Conservation (phyloP, 345 rosid species). For the Citrus medica region DNA sequence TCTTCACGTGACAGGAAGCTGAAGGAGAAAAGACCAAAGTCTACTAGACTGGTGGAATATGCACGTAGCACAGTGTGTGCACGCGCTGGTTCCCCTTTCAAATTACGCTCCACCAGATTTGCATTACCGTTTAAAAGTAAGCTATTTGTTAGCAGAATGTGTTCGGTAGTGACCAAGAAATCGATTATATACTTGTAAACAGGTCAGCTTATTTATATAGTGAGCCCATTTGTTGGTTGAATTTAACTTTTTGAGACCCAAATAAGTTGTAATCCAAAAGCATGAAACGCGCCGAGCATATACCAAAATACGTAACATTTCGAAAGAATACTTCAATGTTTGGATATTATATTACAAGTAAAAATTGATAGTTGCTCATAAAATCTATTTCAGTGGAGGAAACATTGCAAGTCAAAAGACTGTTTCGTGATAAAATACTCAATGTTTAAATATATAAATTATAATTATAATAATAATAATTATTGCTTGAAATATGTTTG, state of each 20-base stretch:
- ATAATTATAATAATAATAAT: too few species aligned
- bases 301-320: too few species aligned
- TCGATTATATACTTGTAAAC: not conserved
- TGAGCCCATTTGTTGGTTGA: not conserved
- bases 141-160: not conserved
- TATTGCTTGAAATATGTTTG: too few species aligned
- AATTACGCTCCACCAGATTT: not conserved
- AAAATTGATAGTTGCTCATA: too few species aligned
- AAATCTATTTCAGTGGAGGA: too few species aligned
- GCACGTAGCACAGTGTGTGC: not conserved
- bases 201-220: not conserved
- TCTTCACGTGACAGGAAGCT: slow-evolving; percentile 17
- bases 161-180: not conserved
- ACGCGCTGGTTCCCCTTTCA: not conserved
- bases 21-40: not conserved
- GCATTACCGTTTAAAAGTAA: not conserved
- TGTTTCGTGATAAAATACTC: too few species aligned
- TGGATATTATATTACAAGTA: too few species aligned
- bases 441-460: too few species aligned
- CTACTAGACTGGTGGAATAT: not conserved
- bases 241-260: not conserved
- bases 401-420: too few species aligned
- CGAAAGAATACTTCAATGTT: too few species aligned
- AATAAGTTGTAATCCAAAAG: not conserved
- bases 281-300: too few species aligned